Conservation (phyloP, 306 rosid genomes). For the Pachyrhizus erosus region DNA sequence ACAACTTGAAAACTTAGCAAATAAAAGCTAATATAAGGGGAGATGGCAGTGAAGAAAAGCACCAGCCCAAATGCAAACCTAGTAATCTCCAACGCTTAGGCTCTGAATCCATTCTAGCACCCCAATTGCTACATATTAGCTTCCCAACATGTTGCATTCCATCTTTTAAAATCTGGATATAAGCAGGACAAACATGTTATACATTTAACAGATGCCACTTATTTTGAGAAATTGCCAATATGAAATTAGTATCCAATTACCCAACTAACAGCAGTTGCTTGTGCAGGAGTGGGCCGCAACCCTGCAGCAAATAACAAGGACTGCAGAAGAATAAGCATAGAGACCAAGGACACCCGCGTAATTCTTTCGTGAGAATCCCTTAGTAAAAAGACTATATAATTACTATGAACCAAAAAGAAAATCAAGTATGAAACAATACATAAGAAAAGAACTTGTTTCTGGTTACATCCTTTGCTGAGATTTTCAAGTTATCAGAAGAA, state of each 20-base stretch:
- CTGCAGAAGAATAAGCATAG: constrained; percentile 79
- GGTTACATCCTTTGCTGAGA: neutral
- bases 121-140: constrained; percentile 90
- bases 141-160: constrained; percentile 98
- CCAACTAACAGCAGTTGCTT: constrained; percentile 98
- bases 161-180: constrained; percentile 80
- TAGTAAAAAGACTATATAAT: constrained; percentile 3
- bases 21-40: constrained; percentile 5
- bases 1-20: constrained; percentile 36
- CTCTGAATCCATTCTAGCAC: constrained; percentile 98
- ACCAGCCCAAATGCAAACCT: constrained; percentile 59
- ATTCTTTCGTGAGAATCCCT: constrained; percentile 26
- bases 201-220: constrained; percentile 21
- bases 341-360: constrained; percentile 45
- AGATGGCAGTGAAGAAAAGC: constrained; percentile 11
- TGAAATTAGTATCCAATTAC: constrained; percentile 57
- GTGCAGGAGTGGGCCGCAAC: constrained; percentile 95
- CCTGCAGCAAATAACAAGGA: constrained; percentile 99
- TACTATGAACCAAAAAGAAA: neutral
- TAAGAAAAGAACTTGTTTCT: neutral
- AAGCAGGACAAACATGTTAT: constrained; percentile 3
- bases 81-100: constrained; percentile 93
- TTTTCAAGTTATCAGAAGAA: constrained; percentile 37
- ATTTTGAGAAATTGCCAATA: constrained; percentile 15
- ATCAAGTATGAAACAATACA: neutral